These are phyloP conservation scores for Neofusicoccum sp. DNA, from an alignment of 2,329 filamentous ascomycete genomes.

Conservation along the genomic window DNA sequence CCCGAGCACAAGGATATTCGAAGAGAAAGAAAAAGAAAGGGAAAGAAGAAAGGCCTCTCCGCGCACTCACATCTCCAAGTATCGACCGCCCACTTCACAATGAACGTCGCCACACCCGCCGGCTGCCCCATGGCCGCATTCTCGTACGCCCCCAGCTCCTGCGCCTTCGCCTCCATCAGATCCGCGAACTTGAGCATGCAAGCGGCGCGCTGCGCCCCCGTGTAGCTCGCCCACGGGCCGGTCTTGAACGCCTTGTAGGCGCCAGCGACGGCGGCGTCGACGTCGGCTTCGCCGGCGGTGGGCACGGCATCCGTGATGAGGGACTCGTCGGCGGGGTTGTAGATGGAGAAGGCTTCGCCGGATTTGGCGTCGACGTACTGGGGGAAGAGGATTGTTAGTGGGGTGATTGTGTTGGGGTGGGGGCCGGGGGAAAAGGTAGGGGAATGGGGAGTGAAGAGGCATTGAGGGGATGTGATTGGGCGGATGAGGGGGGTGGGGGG, in stretches of 20 bases:
- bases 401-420: background rate
- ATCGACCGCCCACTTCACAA: background rate
- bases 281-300: slow-evolving; percentile 26
- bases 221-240: slow-evolving; percentile 26
- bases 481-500: too few species aligned
- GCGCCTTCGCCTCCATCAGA: slow-evolving; percentile 20
- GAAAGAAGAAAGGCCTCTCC: slow-evolving; percentile 16
- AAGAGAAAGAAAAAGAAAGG: background rate
- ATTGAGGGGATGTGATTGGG: too few species aligned
- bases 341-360: slow-evolving; percentile 24
- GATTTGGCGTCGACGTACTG: slow-evolving; percentile 29
- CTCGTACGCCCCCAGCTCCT: slow-evolving; percentile 23
- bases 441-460: too few species aligned
- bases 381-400: background rate
- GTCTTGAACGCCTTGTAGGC: slow-evolving; percentile 25
- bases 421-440: background rate
- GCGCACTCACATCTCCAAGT: background rate
- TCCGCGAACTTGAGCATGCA: slow-evolving; percentile 27
- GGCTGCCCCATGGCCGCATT: slow-evolving; percentile 25
- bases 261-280: slow-evolving; percentile 29
- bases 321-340: slow-evolving; percentile 28
- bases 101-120: slow-evolving; percentile 7
- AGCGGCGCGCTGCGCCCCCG: slow-evolving; percentile 25
- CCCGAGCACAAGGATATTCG: background rate
- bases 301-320: slow-evolving; percentile 26